These are phyloP conservation scores for Boletus pseudo-olivaceus DNA, from an alignment of 768 basidiomycete species.

Conservation along the genomic window DNA sequence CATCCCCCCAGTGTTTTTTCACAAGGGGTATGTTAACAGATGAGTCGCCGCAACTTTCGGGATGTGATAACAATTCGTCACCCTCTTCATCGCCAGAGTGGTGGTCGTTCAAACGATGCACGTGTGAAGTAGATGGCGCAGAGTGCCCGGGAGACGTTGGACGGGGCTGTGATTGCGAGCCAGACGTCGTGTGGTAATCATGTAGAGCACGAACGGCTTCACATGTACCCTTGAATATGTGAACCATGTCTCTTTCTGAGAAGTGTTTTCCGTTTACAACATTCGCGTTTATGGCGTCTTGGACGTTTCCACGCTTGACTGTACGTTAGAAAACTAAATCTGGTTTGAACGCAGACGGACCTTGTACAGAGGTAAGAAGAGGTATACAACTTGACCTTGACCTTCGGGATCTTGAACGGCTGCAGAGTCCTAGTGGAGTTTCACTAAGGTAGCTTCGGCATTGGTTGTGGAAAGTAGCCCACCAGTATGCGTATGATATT, in stretches of 20 bases:
- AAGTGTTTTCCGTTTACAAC: conserved; percentile 79
- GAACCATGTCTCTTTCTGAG: conserved; percentile 84
- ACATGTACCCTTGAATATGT: conserved; percentile 91
- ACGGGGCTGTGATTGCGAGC: conserved; percentile 21
- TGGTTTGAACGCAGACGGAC: conserved; percentile 35
- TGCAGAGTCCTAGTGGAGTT: conserved; percentile 70
- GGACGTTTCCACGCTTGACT: conserved; percentile 83
- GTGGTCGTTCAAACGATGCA: conserved; percentile 20
- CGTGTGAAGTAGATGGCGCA: conserved; percentile 22
- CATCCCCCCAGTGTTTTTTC: conserved; percentile 46
- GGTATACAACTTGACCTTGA: conserved; percentile 92
- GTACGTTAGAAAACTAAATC: not conserved
- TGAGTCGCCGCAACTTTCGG: conserved; percentile 59
- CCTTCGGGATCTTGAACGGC: conserved; percentile 92
- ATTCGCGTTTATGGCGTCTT: conserved; percentile 89
- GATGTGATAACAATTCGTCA: conserved; percentile 69
- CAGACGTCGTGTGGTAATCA: conserved; percentile 59
- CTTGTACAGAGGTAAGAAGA: conserved; percentile 93
- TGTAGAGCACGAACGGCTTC: conserved; percentile 95
- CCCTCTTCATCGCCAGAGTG: conserved; percentile 56
- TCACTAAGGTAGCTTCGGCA: not conserved
- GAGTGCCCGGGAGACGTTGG: conserved; percentile 12
- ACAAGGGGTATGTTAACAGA: conserved; percentile 57
- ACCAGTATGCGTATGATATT: conserved; percentile 96
- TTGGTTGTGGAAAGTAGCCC: conserved; percentile 13